Evolutionary conservation across 2,329 filamentous ascomycete species (phyloP), one percentile per base, ranked within the genome.

Genomic region (Alternaria solani): DNA sequence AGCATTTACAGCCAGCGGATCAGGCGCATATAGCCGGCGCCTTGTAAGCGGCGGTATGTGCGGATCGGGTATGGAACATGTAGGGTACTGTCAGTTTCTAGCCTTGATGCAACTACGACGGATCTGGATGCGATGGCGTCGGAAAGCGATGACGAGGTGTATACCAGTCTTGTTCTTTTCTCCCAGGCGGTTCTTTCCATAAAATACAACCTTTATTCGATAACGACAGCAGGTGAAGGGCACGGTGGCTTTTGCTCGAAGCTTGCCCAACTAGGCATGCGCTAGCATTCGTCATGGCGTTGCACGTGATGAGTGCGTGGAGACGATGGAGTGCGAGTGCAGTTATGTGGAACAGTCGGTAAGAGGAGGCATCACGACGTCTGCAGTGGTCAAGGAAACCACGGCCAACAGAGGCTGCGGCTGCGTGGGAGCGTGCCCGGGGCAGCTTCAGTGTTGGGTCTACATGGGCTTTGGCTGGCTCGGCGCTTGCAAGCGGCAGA

Each of bases 61-160:
- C 44, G 48, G 51, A 30, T 28, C 43, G 39, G 44, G 36, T 38
- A 48, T 65, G 56, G 46, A 41, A 60, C 48, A 54, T 62, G 54
- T 60, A 55, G 38, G 55, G 62, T 56, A 57, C 66, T 70, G 58
- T 62, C 61, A 52, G 65, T 73, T 68, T 53, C 72, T 66, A 74
- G 70, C 69, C 63, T 66, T 67, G 63, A 66, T 71, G 71, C 69
- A 67, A 65, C 74, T 43, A 66, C 61, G 53, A 43, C 59, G 57
- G 53, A 63, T 67, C 56, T 57, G 59, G 65, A 62, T 58, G 55
- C 62, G 66, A 63, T 48, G 70, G 71, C 69, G 70, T 74, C 66
- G 53, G 69, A 64, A 38, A 51, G 55, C 28, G 44, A 34, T 32
- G 34, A 52, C 28, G 30, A 38, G 55, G 39, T 57, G 58, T 57